Base-by-base conservation (phyloP, 116 monocot species). In the Phalaenopsis hybrid region DNA sequence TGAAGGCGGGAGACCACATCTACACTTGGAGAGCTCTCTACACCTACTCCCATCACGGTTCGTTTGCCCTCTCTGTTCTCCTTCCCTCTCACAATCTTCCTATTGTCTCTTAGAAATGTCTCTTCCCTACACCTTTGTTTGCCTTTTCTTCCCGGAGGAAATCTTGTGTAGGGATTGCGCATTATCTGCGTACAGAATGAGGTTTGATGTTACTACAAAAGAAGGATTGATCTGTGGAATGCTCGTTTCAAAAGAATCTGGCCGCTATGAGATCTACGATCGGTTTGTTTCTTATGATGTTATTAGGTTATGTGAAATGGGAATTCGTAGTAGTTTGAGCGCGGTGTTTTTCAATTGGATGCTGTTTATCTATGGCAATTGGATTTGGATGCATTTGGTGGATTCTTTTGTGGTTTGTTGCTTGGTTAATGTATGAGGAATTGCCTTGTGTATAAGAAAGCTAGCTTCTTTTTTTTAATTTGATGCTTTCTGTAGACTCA, bases 1-100 rank as follows among this genome's bases (percentile, higher is more conserved):
- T 97, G 82, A 92, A 82, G 55, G 83, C 91, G 4, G 96, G 96
- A 78, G 92, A 96, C 21, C 96, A 96, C 91, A 90, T 96, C 90
- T 96, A 96, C 85, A 92, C 88, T 23, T 96, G 94, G 94, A 88
- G 96, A 74, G 94, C 96, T 13, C 86, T 88, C 75, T 96, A 92
- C 86, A 85, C 96, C 44, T 96, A 96, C 86, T 92, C 94, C 72
- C 96, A 96, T 79, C 96, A 96, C 48, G 96, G 96, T 96, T 89
- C 69, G 4, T 57, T 34, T 46, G 31, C 50, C 50, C n/a, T 15
- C 50, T 25, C 25, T 25, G 4, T 28, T 76, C 77, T 50, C 77
- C 50, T 43, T 23, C 43, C 23, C 25, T 46, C 12, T 69, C 37
- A 25, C 15, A n/a, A 4, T 69, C 70, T 44, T 51, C 63, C 58